phyloP scores from a whole-genome alignment of 768 basidiomycete genomes.

The Pluteus cervinus region DNA sequence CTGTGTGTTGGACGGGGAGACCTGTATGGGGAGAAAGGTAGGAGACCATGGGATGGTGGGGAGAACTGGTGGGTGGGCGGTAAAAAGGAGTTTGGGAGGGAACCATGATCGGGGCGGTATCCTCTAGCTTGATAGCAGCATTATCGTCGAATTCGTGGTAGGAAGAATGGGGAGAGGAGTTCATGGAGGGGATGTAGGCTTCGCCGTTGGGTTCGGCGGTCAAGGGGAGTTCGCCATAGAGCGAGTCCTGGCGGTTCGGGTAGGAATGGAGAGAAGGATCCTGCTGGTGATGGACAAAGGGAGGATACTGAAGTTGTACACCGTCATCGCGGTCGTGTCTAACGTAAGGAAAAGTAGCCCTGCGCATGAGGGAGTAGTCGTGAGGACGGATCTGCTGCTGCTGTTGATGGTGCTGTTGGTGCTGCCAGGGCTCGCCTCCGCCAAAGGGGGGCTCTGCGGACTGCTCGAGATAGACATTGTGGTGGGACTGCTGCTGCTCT shows the following conservation, averaged over 20 bases:
- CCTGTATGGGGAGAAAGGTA: conserved; percentile 39
- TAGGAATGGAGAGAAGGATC: conserved; percentile 33
- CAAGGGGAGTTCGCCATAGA: conserved; percentile 27
- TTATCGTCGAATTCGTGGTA: conserved; percentile 44
- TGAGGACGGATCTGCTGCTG: conserved; percentile 24
- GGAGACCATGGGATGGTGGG: conserved; percentile 30
- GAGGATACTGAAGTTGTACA: conserved; percentile 29
- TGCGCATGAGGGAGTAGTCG: conserved; percentile 48
- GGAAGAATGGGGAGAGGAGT: conserved; percentile 34
- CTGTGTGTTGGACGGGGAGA: conserved; percentile 79
- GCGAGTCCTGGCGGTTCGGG: conserved; percentile 25
- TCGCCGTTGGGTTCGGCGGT: conserved; percentile 24
- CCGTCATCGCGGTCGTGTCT: conserved; percentile 60
- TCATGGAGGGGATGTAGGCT: conserved; percentile 29
- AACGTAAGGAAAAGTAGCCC: conserved; percentile 74
- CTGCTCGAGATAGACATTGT: conserved; percentile 28
- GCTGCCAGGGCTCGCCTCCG: conserved; percentile 24
- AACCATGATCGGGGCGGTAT: conserved; percentile 51
- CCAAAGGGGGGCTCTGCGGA: conserved; percentile 21
- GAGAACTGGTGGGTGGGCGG: conserved; percentile 27
- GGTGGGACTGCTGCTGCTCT: conserved; percentile 30
- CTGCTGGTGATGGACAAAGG: conserved; percentile 38
- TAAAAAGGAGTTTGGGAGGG: conserved; percentile 54
- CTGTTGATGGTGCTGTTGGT: conserved; percentile 30
- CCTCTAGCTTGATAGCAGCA: conserved; percentile 60